Evolutionary conservation across 106 monocot species (phyloP), one percentile per base, ranked within the genome.

Genomic region (Agapanthus africanus): DNA sequence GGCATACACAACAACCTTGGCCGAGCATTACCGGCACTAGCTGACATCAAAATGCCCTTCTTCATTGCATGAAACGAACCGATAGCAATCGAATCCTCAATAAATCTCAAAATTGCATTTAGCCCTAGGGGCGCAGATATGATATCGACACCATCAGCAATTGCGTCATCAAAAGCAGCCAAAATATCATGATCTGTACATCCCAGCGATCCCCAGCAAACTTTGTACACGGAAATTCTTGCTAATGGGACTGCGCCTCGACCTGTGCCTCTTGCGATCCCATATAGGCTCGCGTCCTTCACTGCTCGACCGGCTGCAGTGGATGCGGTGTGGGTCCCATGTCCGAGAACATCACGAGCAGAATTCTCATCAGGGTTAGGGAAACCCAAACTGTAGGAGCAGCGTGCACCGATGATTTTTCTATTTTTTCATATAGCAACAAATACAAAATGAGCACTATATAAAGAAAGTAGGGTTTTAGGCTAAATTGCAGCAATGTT

Each of bases 11-110:
- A n/a, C n/a, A n/a, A n/a, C n/a, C n/a, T n/a, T 3, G 10, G 35
- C 0, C 85, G 81, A 4, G 39, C 63, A 64, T 86, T 86, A 23
- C 85, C 86, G 1, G 79, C 86, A 0, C 81, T 82, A 11, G 70
- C 19, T 2, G 79, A 46, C 11, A 73, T 75, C 23, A 82, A 49
- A 22, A 86, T 69, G 3, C 82, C 86, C 18, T 36, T 63, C 11
- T 57, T 27, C 22, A 74, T 52, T 18, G 86, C 86, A 39, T 76
- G 76, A 69, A 69, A 86, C 2, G 82, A 63, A 10, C 86, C 86
- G 32, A 83, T 76, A 6, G 79, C 68, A 0, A 77, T 40, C 0
- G 71, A 18, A 71, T 82, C 78, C 13, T 32, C 38, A 23, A 73
- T 74, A 21, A 39, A 26, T 38, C 50, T 66, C 11, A 7, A 3